phyloP scores from a whole-genome alignment of 2,329 filamentous ascomycete genomes.

The Lasiodiplodia theobromae region DNA sequence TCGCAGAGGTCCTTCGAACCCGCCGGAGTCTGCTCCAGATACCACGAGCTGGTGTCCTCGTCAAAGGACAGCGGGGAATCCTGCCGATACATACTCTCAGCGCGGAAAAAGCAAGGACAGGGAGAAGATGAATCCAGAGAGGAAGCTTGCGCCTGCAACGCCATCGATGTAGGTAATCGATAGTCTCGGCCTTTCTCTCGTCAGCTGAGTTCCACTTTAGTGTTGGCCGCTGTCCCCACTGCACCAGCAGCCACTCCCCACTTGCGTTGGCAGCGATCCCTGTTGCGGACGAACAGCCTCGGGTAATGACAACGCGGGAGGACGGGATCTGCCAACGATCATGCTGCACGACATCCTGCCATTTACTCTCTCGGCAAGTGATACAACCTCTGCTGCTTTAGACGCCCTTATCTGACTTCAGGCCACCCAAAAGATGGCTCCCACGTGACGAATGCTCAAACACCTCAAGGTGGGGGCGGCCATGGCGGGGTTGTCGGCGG shows the following conservation, averaged over 20 bases:
- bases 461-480: not conserved
- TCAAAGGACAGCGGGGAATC: not conserved
- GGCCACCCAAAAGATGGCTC: not conserved
- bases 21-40: not conserved
- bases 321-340: not conserved
- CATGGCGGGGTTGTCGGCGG: not conserved
- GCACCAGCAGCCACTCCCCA: slow-evolving; percentile 1
- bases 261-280: slow-evolving; percentile 1
- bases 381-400: not conserved
- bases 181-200: not conserved
- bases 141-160: not conserved
- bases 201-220: slow-evolving; percentile 10
- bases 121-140: not conserved
- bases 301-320: not conserved
- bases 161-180: not conserved
- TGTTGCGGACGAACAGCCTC: not conserved
- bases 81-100: not conserved
- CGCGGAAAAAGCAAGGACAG: not conserved
- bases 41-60: not conserved
- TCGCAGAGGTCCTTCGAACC: not conserved
- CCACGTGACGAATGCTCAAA: not conserved
- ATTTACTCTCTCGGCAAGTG: not conserved
- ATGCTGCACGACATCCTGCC: not conserved
- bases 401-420: not conserved
- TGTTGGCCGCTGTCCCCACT: not conserved